Evolutionary conservation across 148 eudicot genomes (phyloP), one percentile per base, ranked within the genome.

Genomic region (Limonium bicolor): DNA sequence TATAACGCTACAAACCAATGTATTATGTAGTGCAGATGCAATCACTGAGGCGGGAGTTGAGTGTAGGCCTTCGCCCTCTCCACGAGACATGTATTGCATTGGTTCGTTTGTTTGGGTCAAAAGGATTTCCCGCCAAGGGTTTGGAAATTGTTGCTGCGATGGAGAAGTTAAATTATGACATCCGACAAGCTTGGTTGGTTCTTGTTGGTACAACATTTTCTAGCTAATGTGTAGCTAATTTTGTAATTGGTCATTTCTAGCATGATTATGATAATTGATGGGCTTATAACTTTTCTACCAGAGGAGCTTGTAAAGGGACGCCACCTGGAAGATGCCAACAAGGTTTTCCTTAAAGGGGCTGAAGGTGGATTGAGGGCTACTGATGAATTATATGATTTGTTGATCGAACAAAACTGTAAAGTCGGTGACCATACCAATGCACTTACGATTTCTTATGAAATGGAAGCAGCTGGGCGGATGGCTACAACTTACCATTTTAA

Each of bases 401-500:
- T 88, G 34, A 88, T 88, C 16, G 86, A 70, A 61, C 84, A 84
- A 60, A 90, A 88, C 50, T 84, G 97, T 70, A 84, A 72, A 77
- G 84, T 54, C 31, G 95, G 97, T 30, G 97, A 84, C 69, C 97
- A 88, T 58, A 72, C 86, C 17, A 88, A 84, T 70, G 94, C 97
- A 16, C 69, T 88, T 35, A 80, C 97, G 42, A 75, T 88, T 46
- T 88, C 97, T 45, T 80, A 84, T 52, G 86, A 77, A 71, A 88
- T 88, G 97, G 97, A 88, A 65, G 86, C 83, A n/a, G 84, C 85
- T 51, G 97, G 97, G 51, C 64, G 97, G 57, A 72, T 74, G 84
- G 97, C 97, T 43, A 84, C 97, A 17, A 88, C 97, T 22, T 84
- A 70, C 34, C 97, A 88, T 67, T 88, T 83, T 62, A 88, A 88